Conservation (phyloP, 345 rosid species). For the Brassica cretica region DNA sequence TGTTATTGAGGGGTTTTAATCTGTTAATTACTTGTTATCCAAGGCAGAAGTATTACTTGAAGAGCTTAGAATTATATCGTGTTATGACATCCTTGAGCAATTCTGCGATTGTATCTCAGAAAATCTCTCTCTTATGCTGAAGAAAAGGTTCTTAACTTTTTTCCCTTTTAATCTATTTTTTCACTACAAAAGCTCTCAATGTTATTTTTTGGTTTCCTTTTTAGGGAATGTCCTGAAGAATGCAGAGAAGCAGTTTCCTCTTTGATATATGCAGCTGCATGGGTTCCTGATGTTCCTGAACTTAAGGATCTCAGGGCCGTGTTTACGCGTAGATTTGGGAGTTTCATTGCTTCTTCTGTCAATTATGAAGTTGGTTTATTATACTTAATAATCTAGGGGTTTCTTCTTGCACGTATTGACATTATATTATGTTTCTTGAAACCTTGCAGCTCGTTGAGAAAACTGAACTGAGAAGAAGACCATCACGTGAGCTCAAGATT, state of each 20-base stretch:
- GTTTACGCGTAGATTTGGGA: conserved; percentile 62
- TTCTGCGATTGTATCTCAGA: conserved; percentile 49
- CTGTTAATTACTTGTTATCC: conserved; percentile 5
- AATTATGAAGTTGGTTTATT: conserved; percentile 56
- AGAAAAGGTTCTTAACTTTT: conserved; percentile 49
- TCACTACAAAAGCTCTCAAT: not conserved
- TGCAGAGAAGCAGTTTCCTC: conserved; percentile 80
- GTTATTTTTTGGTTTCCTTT: not conserved
- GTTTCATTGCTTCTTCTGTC: conserved; percentile 41
- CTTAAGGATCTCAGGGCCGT: conserved; percentile 60
- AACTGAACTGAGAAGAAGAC: conserved; percentile 36
- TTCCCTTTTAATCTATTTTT: not conserved
- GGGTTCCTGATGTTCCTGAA: conserved; percentile 81
- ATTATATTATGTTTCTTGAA: not conserved
- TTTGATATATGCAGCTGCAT: conserved; percentile 75
- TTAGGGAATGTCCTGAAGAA: conserved; percentile 85
- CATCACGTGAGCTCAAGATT: conserved; percentile 59
- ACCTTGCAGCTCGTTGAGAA: conserved; percentile 53
- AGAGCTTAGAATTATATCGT: conserved; percentile 57
- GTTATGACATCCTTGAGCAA: conserved; percentile 58
- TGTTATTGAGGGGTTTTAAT: not conserved
- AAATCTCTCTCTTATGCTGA: conserved; percentile 57
- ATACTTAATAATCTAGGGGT: not conserved
- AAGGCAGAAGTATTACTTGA: conserved; percentile 75
- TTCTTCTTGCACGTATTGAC: conserved; percentile 1